Evolutionary conservation across 2,329 filamentous ascomycete genomes (phyloP), one percentile per base, ranked within the genome.

Genomic region (Xylaria polymorpha): DNA sequence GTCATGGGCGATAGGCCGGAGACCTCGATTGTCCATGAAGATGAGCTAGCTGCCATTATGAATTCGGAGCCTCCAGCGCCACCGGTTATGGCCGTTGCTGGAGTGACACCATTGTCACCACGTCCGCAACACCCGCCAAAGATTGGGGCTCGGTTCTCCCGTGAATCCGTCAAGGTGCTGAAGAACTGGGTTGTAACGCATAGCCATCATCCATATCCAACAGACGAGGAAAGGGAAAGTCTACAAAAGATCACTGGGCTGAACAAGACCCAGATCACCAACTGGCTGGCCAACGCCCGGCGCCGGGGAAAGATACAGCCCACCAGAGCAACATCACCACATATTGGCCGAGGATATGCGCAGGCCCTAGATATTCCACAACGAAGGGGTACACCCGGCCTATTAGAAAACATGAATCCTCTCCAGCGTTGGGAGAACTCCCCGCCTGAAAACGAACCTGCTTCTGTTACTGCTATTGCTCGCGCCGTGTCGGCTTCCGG

Each of bases 281-380:
- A 97, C 78, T 97, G 94, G 94, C 88, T 97, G 56, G 94, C 94
- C 68, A 97, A 97, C 80, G 94, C 94, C 66, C 90, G 94, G 51
- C 89, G 94, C 66, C 87, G 94, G 71, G 91, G 92, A 74, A 97
- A 97, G 82, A 89, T 92, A 64, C 88, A 90, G 57, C 84, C 88
- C 1, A 89, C 88, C 56, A 86, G 91, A 71, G 89, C 88, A 37
- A 88, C 86, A 20, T 94, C 93, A 4, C 92, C 93, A 0, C 88
- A 91, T 73, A 82, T 91, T 55, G 86, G 88, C 32, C 86, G 85
- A 71, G 85, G 82, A 71, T 86, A 87, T 65, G 86, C 86, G 22
- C 84, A 85, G 65, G 88, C 90, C 5, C 90, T 97, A 70, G 90
- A 94, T 71, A 94, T 97, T 64, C 92, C 93, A 12, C 83, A 86